Conservation (phyloP, 257 asterid species). For the Fraxinus americana region DNA sequence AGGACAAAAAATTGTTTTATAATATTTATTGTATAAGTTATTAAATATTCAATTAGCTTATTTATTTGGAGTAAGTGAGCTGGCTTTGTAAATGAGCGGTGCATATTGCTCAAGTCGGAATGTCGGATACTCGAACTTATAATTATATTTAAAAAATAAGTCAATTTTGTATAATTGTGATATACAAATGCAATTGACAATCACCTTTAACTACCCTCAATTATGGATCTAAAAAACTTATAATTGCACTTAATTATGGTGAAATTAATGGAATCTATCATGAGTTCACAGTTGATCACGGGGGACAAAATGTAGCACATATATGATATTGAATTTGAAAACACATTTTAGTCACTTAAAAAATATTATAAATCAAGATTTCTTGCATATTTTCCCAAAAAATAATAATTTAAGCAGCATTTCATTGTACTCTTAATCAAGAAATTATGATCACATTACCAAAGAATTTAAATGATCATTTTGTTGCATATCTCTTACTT, state of each 20-base stretch:
- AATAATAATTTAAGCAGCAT: too few relatives aligned
- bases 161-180: constrained; percentile 3
- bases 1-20: too few relatives aligned
- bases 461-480: too few relatives aligned
- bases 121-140: background rate
- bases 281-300: too few relatives aligned
- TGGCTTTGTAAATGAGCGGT: background rate
- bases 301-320: too few relatives aligned
- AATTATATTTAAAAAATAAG: constrained; percentile 2
- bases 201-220: background rate
- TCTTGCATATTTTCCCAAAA: too few relatives aligned
- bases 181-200: constrained; percentile 2
- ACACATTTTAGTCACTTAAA: too few relatives aligned
- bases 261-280: background rate
- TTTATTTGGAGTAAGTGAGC: background rate
- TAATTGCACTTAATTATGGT: background rate
- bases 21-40: background rate
- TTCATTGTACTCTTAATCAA: too few relatives aligned
- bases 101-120: background rate
- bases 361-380: too few relatives aligned
- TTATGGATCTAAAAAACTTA: background rate
- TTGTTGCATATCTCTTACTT: too few relatives aligned
- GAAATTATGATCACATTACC: too few relatives aligned
- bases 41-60: background rate
- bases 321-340: too few relatives aligned